A percentile compares a stretch with the other conserved stretches of the same genome.
These are phyloP conservation scores for Durotheca rogersii DNA, from an alignment of 495 filamentous ascomycete species.

Conservation along the genomic window DNA sequence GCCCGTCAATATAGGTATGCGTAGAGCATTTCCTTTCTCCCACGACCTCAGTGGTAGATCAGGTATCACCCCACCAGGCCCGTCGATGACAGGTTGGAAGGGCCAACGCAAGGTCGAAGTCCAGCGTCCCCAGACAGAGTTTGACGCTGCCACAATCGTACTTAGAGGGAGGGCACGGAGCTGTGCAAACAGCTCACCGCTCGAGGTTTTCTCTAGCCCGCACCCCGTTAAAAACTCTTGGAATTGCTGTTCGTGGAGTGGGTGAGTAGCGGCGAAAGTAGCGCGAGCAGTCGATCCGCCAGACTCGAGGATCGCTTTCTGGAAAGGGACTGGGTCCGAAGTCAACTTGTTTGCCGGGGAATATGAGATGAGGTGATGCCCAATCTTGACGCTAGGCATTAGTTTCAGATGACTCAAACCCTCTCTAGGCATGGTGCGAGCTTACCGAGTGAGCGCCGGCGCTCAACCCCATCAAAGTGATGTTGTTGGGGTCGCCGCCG, in stretches of 20 bases:
- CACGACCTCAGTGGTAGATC: slow-evolving; percentile 58
- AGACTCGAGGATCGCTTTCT: slow-evolving; percentile 64
- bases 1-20: slow-evolving; percentile 63
- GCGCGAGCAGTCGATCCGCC: slow-evolving; percentile 63
- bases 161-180: slow-evolving; percentile 52
- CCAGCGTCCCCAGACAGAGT: slow-evolving; percentile 54
- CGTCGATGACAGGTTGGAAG: slow-evolving; percentile 68
- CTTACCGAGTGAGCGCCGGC: slow-evolving; percentile 66
- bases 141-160: slow-evolving; percentile 51
- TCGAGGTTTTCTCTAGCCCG: slow-evolving; percentile 41
- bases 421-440: too few species aligned
- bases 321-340: slow-evolving; percentile 49
- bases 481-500: slow-evolving; percentile 61
- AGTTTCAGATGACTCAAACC: neutral
- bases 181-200: slow-evolving; percentile 50
- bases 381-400: slow-evolving; percentile 52
- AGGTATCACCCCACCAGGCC: slow-evolving; percentile 52
- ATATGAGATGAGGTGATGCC: slow-evolving; percentile 63
- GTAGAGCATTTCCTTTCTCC: slow-evolving; percentile 52
- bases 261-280: slow-evolving; percentile 55
- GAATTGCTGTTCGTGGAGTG: slow-evolving; percentile 61
- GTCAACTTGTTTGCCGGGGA: slow-evolving; percentile 30
- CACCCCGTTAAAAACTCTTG: slow-evolving; percentile 55
- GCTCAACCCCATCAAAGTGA: slow-evolving; percentile 66
- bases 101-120: slow-evolving; percentile 60